Percentiles rank a stretch among this genome's conserved stretches.
Conservation (phyloP, 2,329 filamentous ascomycete genomes). For the Aciculosporium take region DNA sequence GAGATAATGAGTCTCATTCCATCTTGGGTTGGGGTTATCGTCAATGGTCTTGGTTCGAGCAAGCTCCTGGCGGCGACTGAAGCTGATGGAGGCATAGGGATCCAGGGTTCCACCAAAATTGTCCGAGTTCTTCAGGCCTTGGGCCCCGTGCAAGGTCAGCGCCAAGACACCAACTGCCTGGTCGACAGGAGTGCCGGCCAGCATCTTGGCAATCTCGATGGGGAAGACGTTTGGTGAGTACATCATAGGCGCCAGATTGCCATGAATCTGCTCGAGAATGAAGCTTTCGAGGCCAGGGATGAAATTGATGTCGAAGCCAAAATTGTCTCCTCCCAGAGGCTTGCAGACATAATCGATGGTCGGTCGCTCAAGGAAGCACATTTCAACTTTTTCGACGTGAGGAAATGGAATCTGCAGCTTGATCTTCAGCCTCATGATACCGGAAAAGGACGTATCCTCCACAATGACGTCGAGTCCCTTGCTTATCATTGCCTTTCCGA, state of each 20-base stretch:
- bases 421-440: constrained; percentile 91
- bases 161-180: constrained; percentile 91
- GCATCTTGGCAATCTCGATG: constrained; percentile 96
- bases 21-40: constrained; percentile 74
- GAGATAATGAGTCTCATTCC: constrained; percentile 95
- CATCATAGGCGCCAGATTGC: constrained; percentile 91
- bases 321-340: constrained; percentile 82
- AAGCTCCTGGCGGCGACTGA: constrained; percentile 70
- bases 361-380: constrained; percentile 83
- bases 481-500: constrained; percentile 93
- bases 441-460: constrained; percentile 92
- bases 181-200: constrained; percentile 85
- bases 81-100: constrained; percentile 71
- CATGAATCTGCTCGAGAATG: constrained; percentile 92
- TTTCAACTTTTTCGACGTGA: constrained; percentile 85
- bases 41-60: constrained; percentile 79
- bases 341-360: constrained; percentile 96
- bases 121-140: constrained; percentile 88
- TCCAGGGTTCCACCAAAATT: constrained; percentile 86
- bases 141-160: constrained; percentile 77
- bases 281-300: constrained; percentile 88
- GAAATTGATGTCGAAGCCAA: constrained; percentile 98
- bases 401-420: constrained; percentile 95
- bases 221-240: constrained; percentile 96
- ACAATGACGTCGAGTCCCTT: constrained; percentile 96